These are phyloP conservation scores for Toxoplasma gondii DNA, from an alignment of 169 alveolate species.

Conservation along the genomic window DNA sequence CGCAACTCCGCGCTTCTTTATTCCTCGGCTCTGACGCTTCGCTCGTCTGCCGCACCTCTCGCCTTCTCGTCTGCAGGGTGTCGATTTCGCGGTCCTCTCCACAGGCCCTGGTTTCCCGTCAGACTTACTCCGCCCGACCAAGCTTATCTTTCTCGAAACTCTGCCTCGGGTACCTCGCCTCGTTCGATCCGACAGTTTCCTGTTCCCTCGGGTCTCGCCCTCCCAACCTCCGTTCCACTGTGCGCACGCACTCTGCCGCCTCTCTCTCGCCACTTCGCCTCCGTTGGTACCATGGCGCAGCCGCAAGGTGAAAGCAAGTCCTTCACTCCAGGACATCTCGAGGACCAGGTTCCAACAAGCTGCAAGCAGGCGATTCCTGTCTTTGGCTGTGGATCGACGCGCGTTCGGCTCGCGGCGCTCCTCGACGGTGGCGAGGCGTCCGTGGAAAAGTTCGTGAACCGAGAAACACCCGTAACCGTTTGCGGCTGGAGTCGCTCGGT, in stretches of 20 bases:
- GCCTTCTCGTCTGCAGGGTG: neutral
- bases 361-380: constrained; percentile 39
- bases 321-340: neutral
- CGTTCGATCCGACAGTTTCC: neutral
- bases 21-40: neutral
- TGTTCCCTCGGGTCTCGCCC: neutral
- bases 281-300: neutral
- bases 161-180: neutral
- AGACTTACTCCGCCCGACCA: neutral
- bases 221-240: neutral
- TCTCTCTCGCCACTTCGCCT: neutral
- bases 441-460: neutral
- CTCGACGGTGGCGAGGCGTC: neutral
- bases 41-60: neutral
- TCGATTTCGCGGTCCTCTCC: neutral
- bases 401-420: constrained; percentile 35
- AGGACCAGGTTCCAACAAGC: neutral
- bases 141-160: neutral
- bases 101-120: neutral
- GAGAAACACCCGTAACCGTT: constrained; percentile 68
- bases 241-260: neutral
- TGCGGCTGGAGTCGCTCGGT: constrained; percentile 98
- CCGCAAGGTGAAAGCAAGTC: neutral
- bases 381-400: constrained; percentile 21
- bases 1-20: neutral